Base-by-base conservation (phyloP, 2,329 filamentous ascomycete genomes). In the Aplosporella prunicola region DNA sequence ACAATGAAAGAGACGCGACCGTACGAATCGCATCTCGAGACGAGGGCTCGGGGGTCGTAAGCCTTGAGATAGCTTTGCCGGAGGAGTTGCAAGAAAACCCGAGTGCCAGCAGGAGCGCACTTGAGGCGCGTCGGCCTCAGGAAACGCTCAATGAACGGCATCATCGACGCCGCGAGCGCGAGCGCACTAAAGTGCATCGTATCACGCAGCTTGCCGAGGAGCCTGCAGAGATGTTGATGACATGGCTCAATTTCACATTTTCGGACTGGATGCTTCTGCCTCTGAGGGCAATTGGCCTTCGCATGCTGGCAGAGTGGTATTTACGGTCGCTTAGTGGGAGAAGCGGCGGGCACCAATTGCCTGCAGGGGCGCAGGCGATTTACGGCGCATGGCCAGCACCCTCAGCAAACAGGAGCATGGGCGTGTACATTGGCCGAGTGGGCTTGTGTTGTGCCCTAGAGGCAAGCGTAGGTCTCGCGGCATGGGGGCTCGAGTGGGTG, bases 41-140 rank as follows among this genome's bases (percentile, higher is more conserved):
- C 14, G 35, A 37, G 26, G 32, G 30, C 7, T 55, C 56, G 36
- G 53, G 54, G 3, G 52, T 59, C 15, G 56, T 61, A 9, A 15
- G 56, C 39, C 56, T 61, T 48, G 57, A 61, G 42, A 57, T 61
- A 5, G 52, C 54, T 14, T 44, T 61, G 13, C 57, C 57, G 7
- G 48, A 53, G 31, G 50, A 52, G 24, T 43, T 55, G 18, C 36
- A 55, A n/a, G n/a, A n/a, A n/a, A n/a, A n/a, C n/a, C n/a, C n/a
- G 45, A 10, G 51, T 53, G 35, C 35, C 50, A 14, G 41, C 44
- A 29, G 49, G 44, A 36, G 43, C 39, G 15, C 35, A 37, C 28
- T n/a, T 40, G 41, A 8, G 13, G 43, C 6, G 35, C 41, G 10
- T 43, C 36, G 24, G 20, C 18, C 32, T 35, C 32, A 33, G 20